Base-by-base conservation (phyloP, 495 filamentous ascomycete genomes). In the Talaromyces nanjingensis region DNA sequence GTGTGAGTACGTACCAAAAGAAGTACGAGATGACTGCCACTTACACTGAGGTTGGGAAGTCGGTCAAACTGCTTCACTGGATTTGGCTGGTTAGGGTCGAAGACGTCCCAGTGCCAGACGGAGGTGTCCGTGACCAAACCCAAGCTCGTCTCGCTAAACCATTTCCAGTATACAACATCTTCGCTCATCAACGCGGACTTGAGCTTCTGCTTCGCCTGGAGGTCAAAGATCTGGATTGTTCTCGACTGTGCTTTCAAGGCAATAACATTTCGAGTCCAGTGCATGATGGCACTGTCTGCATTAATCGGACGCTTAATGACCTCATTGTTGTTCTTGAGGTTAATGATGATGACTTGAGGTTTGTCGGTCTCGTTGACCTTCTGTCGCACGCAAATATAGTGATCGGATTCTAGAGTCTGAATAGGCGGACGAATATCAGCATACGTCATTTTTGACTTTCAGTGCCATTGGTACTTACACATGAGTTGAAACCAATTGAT, bases 281-380 rank as follows among this genome's bases (percentile, higher is more conserved):
- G 94, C 94, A 99, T 97, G 73, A 99, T 97, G 65, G 94, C 96
- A 86, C 92, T 97, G 81, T 99, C 94, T 68, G 94, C 96, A 79
- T 97, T 98, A 82, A 99, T 99, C 8, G 93, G 92, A 67, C 94
- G 85, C 66, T 90, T 88, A 64, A 92, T 96, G 71, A 96, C 84
- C 77, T 92, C 90, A 84, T 96, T 96, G 77, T 84, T 84, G 79
- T 96, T 92, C 76, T 97, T 96, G 70, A 99, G 88, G 74, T 98
- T 87, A 76, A 99, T 79, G 76, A 98, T 99, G 75, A 98, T 89
- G 65, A 98, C 94, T 75, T 99, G 92, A 34, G 94, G 90, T 58
- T 86, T 86, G 57, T 90, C 84, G 56, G 87, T 84, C 63, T 90
- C 89, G 66, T 87, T 86, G 70, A 89, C 86, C 77, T 92, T 91